Evolutionary conservation across 1,284 basidiomycete genomes (phyloP).

Genomic region (Trichosporon asahii): DNA sequence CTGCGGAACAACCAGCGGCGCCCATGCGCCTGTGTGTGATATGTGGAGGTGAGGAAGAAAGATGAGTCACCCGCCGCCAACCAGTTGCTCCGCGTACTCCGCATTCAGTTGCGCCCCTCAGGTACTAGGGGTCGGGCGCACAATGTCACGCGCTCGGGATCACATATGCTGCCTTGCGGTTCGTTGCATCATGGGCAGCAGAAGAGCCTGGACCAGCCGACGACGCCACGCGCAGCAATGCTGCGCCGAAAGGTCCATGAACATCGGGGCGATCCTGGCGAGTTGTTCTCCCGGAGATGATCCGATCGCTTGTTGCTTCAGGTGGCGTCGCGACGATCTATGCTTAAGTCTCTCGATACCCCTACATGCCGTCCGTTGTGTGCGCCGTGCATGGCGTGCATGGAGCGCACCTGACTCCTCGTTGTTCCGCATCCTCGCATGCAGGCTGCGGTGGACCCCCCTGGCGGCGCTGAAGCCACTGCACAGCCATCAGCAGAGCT

Average conservation of each 20-base stretch:
- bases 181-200: not conserved
- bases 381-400: too few species aligned
- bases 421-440: too few species aligned
- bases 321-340: not conserved
- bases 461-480: too few species aligned
- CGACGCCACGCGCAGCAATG: not conserved
- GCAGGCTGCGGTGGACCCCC: too few species aligned
- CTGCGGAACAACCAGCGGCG: too few species aligned
- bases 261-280: too few species aligned
- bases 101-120: not conserved
- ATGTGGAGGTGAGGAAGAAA: not conserved
- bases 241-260: too few species aligned
- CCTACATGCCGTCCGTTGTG: too few species aligned
- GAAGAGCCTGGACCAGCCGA: not conserved
- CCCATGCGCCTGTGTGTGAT: too few species aligned
- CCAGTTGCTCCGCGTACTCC: too few species aligned
- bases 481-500: too few species aligned
- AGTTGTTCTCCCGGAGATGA: not conserved
- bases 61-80: not conserved
- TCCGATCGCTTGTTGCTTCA: not conserved
- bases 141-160: not conserved
- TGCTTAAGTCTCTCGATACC: not conserved
- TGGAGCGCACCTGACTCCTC: too few species aligned
- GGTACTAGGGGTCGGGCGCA: not conserved
- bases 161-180: not conserved